Percentiles rank a stretch among this genome's conserved stretches.
Conservation (phyloP, 2,329 filamentous ascomycete species). For the Epichloe amarillans region DNA sequence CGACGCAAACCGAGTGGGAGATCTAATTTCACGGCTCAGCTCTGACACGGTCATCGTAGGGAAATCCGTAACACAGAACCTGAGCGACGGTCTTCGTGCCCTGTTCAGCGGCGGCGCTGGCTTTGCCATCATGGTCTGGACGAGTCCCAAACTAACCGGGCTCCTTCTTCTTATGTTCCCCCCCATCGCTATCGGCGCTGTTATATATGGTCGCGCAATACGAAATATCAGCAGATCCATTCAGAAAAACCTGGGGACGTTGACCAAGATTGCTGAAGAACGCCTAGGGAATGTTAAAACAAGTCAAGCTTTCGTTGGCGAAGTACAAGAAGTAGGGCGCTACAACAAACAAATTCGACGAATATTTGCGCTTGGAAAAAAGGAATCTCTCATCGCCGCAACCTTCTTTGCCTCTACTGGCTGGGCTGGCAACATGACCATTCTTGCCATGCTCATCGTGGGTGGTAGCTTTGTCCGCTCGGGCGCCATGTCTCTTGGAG, state of each 20-base stretch:
- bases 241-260: constrained; percentile 79
- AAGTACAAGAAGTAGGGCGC: constrained; percentile 75
- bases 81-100: constrained; percentile 88
- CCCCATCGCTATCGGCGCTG: constrained; percentile 83
- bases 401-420: constrained; percentile 82
- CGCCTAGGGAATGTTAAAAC: constrained; percentile 94
- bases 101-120: constrained; percentile 83
- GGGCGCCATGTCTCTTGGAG: constrained; percentile 77
- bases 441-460: constrained; percentile 77
- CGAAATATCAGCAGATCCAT: constrained; percentile 83
- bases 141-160: constrained; percentile 79
- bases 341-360: constrained; percentile 88
- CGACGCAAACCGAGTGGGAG: constrained; percentile 91
- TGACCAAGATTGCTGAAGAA: constrained; percentile 97
- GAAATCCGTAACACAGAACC: constrained; percentile 95
- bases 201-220: constrained; percentile 82
- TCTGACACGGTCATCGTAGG: constrained; percentile 97
- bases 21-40: constrained; percentile 87
- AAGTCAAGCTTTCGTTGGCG: constrained; percentile 89
- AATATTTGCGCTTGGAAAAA: constrained; percentile 84
- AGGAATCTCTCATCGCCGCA: constrained; percentile 76
- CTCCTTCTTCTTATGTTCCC: constrained; percentile 79
- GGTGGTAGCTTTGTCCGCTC: constrained; percentile 82
- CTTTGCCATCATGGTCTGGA: constrained; percentile 88
- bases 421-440: constrained; percentile 92